These are phyloP conservation scores for Yamadazyma membranifaciens DNA, from an alignment of 1,139 yeast genomes.

Conservation along the genomic window DNA sequence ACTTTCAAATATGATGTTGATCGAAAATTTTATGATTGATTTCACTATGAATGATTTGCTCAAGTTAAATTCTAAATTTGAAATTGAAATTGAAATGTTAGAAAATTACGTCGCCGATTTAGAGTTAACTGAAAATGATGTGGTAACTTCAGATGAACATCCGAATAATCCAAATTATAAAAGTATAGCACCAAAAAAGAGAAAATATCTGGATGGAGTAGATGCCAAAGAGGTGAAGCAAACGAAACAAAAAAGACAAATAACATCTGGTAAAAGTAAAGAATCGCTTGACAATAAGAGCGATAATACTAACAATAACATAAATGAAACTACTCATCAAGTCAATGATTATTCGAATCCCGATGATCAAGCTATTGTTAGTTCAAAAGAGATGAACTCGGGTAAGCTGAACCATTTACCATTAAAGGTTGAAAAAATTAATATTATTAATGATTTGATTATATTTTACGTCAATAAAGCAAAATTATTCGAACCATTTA, in stretches of 20 bases:
- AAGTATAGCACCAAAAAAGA: too few relatives aligned
- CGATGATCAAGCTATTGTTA: slow-evolving; percentile 9
- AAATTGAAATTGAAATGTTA: slow-evolving; percentile 36
- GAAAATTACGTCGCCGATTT: slow-evolving; percentile 18
- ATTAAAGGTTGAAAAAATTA: slow-evolving; percentile 30
- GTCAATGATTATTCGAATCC: background rate
- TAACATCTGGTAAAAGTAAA: too few relatives aligned
- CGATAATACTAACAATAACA: background rate
- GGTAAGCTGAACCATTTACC: slow-evolving; percentile 24
- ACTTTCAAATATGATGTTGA: slow-evolving; percentile 48
- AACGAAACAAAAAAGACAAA: too few relatives aligned
- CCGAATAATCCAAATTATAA: background rate
- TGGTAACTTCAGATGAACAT: background rate
- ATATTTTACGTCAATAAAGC: slow-evolving; percentile 49
- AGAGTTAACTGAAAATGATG: slow-evolving; percentile 14
- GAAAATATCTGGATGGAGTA: too few relatives aligned
- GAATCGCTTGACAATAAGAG: background rate
- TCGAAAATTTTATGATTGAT: slow-evolving; percentile 51
- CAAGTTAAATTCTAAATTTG: slow-evolving; percentile 39
- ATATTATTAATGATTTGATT: slow-evolving; percentile 44
- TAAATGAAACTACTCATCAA: background rate
- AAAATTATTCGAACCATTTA: slow-evolving; percentile 52
- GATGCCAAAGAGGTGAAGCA: too few relatives aligned
- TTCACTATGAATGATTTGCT: slow-evolving; percentile 40
- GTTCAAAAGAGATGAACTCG: slow-evolving; percentile 14